phyloP scores from a whole-genome alignment of 768 basidiomycete species.

The Tricholoma flavovirens region DNA sequence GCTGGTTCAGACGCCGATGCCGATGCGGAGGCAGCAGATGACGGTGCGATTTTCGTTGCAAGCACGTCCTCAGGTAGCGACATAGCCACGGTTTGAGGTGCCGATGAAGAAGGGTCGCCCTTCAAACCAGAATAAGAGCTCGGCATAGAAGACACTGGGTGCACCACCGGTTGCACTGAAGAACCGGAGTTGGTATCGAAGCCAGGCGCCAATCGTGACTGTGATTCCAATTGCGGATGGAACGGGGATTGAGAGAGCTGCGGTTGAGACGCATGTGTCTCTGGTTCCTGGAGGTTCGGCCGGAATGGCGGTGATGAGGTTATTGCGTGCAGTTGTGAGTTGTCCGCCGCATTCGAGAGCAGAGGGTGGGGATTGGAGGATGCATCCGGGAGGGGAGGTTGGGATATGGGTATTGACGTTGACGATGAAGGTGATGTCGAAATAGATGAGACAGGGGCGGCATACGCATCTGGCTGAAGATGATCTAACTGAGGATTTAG shows the following conservation, averaged over 20 bases:
- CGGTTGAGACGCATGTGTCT: neutral
- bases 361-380: neutral
- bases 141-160: neutral
- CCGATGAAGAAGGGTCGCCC: neutral
- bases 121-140: neutral
- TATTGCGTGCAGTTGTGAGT: neutral
- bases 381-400: too few species aligned
- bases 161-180: too few species aligned
- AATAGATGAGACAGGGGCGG: too few species aligned
- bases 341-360: neutral
- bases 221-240: neutral
- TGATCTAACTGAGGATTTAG: too few species aligned
- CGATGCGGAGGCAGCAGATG: slow-evolving; percentile 8
- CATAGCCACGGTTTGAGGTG: neutral
- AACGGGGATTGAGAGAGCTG: neutral
- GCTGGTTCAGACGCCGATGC: neutral
- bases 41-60: neutral
- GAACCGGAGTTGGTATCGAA: too few species aligned
- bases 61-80: neutral
- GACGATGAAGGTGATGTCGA: too few species aligned
- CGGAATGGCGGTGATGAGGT: neutral
- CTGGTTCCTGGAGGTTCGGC: neutral
- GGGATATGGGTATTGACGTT: too few species aligned
- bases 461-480: too few species aligned
- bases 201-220: too few species aligned